A percentile compares a stretch with the other conserved stretches of the same genome.
phyloP scores from a whole-genome alignment of 805 yeast species.

The Starmerella tilneyi region DNA sequence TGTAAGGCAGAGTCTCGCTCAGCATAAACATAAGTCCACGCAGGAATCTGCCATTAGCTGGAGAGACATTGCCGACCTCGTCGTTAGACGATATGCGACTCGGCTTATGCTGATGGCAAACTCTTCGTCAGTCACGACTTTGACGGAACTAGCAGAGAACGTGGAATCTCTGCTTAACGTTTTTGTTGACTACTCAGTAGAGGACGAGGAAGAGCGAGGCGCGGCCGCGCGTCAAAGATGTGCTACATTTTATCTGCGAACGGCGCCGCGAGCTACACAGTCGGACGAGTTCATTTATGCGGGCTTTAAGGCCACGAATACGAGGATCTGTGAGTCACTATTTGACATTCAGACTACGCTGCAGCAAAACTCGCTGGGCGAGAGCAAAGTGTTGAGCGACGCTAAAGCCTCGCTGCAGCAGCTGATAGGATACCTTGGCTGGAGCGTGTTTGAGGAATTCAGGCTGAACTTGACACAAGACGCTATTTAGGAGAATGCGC shows the following conservation, averaged over 20 bases:
- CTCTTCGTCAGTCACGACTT: not conserved
- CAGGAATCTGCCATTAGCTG: not conserved
- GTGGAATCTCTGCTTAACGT: not conserved
- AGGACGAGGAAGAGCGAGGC: not conserved
- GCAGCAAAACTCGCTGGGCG: no score
- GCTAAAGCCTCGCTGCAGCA: no score
- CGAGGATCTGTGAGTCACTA: not conserved
- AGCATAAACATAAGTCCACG: not conserved
- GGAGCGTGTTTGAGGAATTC: no score
- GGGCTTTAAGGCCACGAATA: slow-evolving; percentile 2
- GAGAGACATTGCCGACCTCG: slow-evolving; percentile 3
- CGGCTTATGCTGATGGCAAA: not conserved
- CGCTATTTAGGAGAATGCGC: no score
- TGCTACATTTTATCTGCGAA: not conserved
- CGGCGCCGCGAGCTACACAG: not conserved
- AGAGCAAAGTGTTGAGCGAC: no score
- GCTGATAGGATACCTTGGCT: no score
- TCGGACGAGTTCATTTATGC: not conserved
- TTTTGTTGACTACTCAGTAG: not conserved
- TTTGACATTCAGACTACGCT: no score
- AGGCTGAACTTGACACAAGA: no score
- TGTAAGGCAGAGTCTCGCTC: not conserved
- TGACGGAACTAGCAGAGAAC: no score
- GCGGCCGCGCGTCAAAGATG: not conserved
- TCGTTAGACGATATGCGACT: not conserved